Evolutionary conservation across 2,329 filamentous ascomycete genomes (phyloP).

Genomic region (Trichoderma oligosporum): DNA sequence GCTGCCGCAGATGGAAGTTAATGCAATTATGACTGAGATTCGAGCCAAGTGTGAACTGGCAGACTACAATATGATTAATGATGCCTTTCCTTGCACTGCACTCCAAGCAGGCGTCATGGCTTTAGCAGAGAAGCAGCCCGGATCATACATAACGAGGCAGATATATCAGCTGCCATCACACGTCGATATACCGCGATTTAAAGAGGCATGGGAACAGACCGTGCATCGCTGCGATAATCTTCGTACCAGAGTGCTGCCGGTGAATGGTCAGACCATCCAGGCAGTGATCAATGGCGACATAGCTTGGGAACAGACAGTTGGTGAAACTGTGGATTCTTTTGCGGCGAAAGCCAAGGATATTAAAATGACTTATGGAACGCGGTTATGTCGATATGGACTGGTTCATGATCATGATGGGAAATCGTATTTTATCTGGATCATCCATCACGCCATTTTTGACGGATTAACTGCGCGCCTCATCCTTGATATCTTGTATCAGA

Average conservation of each 20-base stretch:
- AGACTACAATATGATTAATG: background rate
- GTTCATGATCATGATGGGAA: background rate
- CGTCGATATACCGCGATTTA: background rate
- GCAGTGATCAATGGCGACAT: background rate
- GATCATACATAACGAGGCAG: constrained; percentile 1
- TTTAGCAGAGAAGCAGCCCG: constrained; percentile 8
- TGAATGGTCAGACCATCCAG: background rate
- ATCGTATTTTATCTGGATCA: constrained; percentile 1
- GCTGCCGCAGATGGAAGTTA: background rate
- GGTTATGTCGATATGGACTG: constrained; percentile 7
- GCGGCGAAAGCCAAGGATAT: background rate
- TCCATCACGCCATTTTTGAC: constrained; percentile 14
- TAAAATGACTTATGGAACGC: background rate
- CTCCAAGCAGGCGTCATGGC: constrained; percentile 12
- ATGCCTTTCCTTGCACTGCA: constrained; percentile 6
- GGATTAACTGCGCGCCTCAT: constrained; percentile 2
- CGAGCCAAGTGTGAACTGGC: background rate
- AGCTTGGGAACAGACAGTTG: background rate
- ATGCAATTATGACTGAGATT: background rate
- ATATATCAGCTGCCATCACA: constrained; percentile 15
- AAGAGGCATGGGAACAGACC: constrained; percentile 27
- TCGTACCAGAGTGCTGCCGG: constrained; percentile 10
- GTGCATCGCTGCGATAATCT: constrained; percentile 9
- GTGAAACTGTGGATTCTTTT: background rate
- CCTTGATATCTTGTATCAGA: background rate